Base-by-base conservation (phyloP, 192 early-diverging fungal species). In the Geosiphon pyriformis region DNA sequence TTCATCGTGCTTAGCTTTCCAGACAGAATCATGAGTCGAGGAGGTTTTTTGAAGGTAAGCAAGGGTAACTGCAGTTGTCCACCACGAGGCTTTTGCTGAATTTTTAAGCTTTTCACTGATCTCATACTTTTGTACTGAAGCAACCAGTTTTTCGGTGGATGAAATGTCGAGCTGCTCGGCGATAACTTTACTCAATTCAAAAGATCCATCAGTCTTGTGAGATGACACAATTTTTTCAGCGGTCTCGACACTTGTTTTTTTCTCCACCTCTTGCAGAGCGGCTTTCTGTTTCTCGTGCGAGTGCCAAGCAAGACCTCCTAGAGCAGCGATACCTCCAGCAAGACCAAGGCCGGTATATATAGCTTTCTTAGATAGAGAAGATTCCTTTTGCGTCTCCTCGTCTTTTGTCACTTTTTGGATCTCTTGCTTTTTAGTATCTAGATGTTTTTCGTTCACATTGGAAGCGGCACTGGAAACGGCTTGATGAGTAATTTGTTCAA, bases 41-140 rank as follows among this genome's bases (percentile, higher is more conserved):
- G 57, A 31, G 23, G 31, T 20, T 12, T 37, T 59, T 27, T 59
- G 32, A 12, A 59, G 57, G n/a, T 59, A 59, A 8, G 57, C 22
- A 35, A 59, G 18, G 17, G 18, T 59, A 0, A 59, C 31, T 10
- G 33, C 33, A 11, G 57, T 59, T 31, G 57, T 27, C 6, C 18
- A n/a, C 32, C 30, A 59, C 4, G 1, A 0, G 17, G 34, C 1
- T 17, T n/a, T n/a, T 59, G 32, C 31, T 3, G 57, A 20, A 2
- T 34, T 11, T 34, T 59, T 32, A 6, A 59, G 32, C 4, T 59
- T 59, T 23, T 59, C 32, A 59, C 1, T 59, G 0, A 34, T 59
- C 3, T 12, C 6, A 22, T 35, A 23, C 17, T 34, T 30, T 35
- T 23, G 3, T 23, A 59, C 17, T 33, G 57, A 35, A 10, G 32